Conservation (phyloP, 2,329 filamentous ascomycete genomes). For the Cylindrodendrum hubeiense region DNA sequence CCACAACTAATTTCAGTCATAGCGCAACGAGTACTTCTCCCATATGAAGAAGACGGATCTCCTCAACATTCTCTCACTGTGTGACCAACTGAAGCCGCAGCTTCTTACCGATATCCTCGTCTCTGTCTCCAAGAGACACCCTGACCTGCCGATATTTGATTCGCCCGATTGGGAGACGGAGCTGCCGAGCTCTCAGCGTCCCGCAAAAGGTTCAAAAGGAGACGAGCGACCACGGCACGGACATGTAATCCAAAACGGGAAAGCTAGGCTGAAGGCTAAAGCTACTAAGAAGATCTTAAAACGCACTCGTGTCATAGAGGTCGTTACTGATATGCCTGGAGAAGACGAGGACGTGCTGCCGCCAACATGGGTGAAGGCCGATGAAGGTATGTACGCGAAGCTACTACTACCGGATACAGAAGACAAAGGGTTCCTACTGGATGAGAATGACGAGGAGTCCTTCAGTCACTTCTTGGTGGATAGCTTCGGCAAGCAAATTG, state of each 20-base stretch:
- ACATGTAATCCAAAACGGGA: constrained; percentile 43
- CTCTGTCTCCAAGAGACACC: constrained; percentile 57
- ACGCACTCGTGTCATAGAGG: constrained; percentile 42
- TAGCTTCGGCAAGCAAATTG: constrained; percentile 51
- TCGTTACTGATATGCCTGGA: constrained; percentile 43
- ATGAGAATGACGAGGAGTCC: constrained; percentile 56
- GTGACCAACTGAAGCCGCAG: constrained; percentile 56
- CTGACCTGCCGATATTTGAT: constrained; percentile 57
- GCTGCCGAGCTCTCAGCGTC: constrained; percentile 26
- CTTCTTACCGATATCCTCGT: constrained; percentile 57
- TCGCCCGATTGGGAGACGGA: constrained; percentile 55
- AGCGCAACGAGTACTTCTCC: constrained; percentile 57
- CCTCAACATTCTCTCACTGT: constrained; percentile 55
- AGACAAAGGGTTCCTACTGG: constrained; percentile 51
- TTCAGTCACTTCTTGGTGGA: constrained; percentile 60
- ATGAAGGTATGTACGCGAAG: constrained; percentile 55
- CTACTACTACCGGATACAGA: constrained; percentile 52
- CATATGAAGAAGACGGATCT: constrained; percentile 53
- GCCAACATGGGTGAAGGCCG: constrained; percentile 55
- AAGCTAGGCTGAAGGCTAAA: constrained; percentile 48
- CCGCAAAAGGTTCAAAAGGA: constrained; percentile 26
- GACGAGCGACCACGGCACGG: constrained; percentile 47
- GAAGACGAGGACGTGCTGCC: constrained; percentile 52
- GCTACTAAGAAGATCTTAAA: constrained; percentile 50
- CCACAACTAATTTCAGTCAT: not conserved